Evolutionary conservation across 805 yeast species (phyloP), one percentile per base, ranked within the genome.

Genomic region (Wickerhamomyces alni): DNA sequence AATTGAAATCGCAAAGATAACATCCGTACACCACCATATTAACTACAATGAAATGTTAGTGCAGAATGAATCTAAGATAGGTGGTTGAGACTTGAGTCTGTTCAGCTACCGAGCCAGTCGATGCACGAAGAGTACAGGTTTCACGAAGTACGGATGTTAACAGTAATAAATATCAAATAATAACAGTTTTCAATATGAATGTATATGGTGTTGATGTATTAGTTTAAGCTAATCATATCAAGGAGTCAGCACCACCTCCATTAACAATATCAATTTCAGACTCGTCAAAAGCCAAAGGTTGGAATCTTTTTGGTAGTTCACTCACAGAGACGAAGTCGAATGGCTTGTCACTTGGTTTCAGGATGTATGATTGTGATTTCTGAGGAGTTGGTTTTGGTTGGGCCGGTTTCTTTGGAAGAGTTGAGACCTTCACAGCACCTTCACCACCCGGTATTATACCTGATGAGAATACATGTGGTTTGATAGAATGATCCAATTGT

Each of bases 251-350:
- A 50, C 96, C 97, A 41, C 98, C 99, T 38, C 75, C 70, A 51
- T 79, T 74, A 51, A 91, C 77, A 47, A 77, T 74, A 10, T 85
- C 96, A 21, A 83, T 77, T 63, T 91, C 99, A 13, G 50, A 39
- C 16, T 76, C 85, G 31, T 76, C 80, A 19, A 86, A 70, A 0
- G 69, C 65, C 31, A 70, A 66, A 58, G 81, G 84, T 63, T 82
- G 80, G 69, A 84, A 88, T 58, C 93, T 76, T 45, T 63, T 47
- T 3, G 98, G 88, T 43, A 91, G 72, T 40, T 80, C 74, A 38
- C 74, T 65, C 47, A 93, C 70, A 24, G 88, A 73, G 39, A 61
- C 63, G 42, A 68, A 59, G 49, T 67, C 68, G 41, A 52, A 54
- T 31, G 54, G 57, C 36, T 52, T 52, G 17, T 45, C 67, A 31